A percentile compares a stretch with the other conserved stretches of the same genome.
These are phyloP conservation scores for Russula vinacea DNA, from an alignment of 768 basidiomycete species.

Conservation along the genomic window DNA sequence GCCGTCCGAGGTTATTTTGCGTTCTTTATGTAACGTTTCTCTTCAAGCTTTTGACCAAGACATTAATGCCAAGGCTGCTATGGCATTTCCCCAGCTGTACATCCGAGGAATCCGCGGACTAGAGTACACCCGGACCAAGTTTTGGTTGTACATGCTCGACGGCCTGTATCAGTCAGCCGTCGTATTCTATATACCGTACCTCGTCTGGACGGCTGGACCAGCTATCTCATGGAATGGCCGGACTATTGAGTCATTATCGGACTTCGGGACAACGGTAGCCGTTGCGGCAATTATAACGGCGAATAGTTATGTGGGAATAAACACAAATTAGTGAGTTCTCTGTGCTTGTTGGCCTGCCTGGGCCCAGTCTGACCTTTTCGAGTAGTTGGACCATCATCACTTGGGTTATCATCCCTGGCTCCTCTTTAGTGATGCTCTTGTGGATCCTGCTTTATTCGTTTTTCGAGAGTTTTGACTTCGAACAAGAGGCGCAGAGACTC, in stretches of 20 bases:
- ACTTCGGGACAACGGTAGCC: conserved; percentile 90
- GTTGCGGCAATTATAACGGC: conserved; percentile 85
- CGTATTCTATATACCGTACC: conserved; percentile 83
- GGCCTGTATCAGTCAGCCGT: conserved; percentile 90
- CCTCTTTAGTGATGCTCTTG: conserved; percentile 74
- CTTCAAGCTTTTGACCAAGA: conserved; percentile 88
- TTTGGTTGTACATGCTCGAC: conserved; percentile 94
- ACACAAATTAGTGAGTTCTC: conserved; percentile 77
- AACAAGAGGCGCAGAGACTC: conserved; percentile 66
- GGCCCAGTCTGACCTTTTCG: conserved; percentile 8
- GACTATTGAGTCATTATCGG: conserved; percentile 73
- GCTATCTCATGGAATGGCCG: conserved; percentile 74
- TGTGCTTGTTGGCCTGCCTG: conserved; percentile 21
- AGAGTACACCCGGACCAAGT: conserved; percentile 88
- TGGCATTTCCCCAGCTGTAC: conserved; percentile 96
- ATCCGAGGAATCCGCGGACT: conserved; percentile 89
- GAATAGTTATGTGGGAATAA: conserved; percentile 86
- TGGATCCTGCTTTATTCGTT: conserved; percentile 90
- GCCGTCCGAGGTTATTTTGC: conserved; percentile 28
- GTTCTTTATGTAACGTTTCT: conserved; percentile 16
- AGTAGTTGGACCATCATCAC: conserved; percentile 78
- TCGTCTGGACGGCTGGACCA: conserved; percentile 63
- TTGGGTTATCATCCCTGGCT: conserved; percentile 77
- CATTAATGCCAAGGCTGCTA: conserved; percentile 80
- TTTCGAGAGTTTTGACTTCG: conserved; percentile 68